Percentiles rank a stretch among this genome's conserved stretches.
These are phyloP conservation scores for Austroboletus festivus DNA, from an alignment of 768 basidiomycete species.

Conservation along the genomic window DNA sequence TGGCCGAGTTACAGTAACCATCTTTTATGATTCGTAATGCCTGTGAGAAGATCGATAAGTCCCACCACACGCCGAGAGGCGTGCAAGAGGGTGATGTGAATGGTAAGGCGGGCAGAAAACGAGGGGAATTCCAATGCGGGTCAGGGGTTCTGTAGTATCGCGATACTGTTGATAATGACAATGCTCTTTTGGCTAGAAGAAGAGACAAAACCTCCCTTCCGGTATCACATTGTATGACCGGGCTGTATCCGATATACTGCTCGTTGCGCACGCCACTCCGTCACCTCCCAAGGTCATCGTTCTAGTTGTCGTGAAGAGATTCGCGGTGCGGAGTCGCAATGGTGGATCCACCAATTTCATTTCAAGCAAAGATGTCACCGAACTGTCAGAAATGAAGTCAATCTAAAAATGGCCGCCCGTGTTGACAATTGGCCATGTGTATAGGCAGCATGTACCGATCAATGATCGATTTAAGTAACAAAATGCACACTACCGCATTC, in stretches of 20 bases:
- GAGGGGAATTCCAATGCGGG: background rate
- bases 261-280: background rate
- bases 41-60: background rate
- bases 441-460: slow-evolving; percentile 2
- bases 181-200: background rate
- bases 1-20: too few relatives aligned
- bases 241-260: too few relatives aligned
- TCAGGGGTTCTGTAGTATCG: background rate
- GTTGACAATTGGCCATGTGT: background rate
- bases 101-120: background rate
- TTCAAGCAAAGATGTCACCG: background rate
- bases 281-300: background rate
- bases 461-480: slow-evolving; percentile 3
- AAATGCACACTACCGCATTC: slow-evolving; percentile 5
- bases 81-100: too few relatives aligned
- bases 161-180: background rate
- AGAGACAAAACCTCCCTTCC: slow-evolving; percentile 6
- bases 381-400: background rate
- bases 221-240: background rate
- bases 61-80: too few relatives aligned
- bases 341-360: slow-evolving; percentile 11
- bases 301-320: slow-evolving; percentile 1
- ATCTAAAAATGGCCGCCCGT: background rate
- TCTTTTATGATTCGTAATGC: slow-evolving; percentile 31
- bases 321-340: slow-evolving; percentile 1